Conservation (phyloP, 2,329 filamentous ascomycete genomes). For the Aspergillus sp. region DNA sequence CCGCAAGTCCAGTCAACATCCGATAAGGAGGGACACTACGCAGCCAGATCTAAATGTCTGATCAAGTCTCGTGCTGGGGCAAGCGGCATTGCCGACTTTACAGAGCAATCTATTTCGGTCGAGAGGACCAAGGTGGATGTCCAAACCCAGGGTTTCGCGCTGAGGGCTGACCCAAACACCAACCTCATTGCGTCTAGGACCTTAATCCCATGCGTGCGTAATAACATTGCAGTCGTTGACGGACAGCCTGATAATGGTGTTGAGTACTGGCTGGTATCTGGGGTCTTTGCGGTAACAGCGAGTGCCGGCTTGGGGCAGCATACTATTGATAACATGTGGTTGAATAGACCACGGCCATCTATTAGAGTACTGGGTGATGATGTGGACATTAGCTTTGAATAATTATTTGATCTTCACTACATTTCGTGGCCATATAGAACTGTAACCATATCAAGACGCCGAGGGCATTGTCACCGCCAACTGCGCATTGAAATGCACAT, state of each 20-base stretch:
- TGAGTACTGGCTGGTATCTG: conserved; percentile 4
- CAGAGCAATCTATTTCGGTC: background rate
- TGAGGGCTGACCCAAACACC: conserved; percentile 12
- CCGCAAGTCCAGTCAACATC: background rate
- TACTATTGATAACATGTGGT: conserved; percentile 4
- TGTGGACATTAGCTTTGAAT: background rate
- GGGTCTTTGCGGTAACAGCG: conserved; percentile 10
- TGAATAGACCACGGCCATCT: background rate
- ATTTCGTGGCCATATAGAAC: too few relatives aligned
- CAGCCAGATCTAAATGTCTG: background rate
- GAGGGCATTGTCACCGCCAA: too few relatives aligned
- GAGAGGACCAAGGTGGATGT: background rate
- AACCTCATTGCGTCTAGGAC: conserved; percentile 8
- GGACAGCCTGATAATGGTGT: too few relatives aligned
- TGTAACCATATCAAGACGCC: too few relatives aligned
- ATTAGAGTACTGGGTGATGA: background rate
- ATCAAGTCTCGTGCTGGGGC: background rate
- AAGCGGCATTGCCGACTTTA: background rate
- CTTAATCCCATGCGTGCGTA: conserved; percentile 4
- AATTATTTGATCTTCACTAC: background rate
- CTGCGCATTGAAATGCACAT: too few relatives aligned
- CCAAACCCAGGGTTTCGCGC: background rate
- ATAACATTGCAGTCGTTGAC: too few relatives aligned
- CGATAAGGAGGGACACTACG: background rate
- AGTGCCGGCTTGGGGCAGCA: background rate